Conservation (phyloP, 768 basidiomycete species). For the Hygrophorus pudorinus region DNA sequence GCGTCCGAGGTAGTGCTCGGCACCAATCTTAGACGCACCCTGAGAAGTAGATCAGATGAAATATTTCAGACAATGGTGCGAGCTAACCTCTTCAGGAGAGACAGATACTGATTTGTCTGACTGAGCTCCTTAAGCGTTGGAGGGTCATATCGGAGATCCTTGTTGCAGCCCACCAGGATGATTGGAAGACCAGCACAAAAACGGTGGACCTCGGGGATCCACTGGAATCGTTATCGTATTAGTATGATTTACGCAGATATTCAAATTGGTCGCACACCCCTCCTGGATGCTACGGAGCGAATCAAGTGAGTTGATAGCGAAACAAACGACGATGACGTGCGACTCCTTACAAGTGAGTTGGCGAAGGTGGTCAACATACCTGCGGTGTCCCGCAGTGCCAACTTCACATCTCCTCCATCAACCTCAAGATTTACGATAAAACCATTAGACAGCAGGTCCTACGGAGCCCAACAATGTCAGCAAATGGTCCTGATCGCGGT, state of each 20-base stretch:
- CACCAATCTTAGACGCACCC: too few relatives aligned
- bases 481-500: too few relatives aligned
- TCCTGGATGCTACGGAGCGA: slow-evolving; percentile 99
- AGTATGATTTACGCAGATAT: too few relatives aligned
- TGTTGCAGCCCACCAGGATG: slow-evolving; percentile 98
- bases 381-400: slow-evolving; percentile 99
- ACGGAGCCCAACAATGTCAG: too few relatives aligned
- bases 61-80: too few relatives aligned
- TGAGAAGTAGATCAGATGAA: too few relatives aligned
- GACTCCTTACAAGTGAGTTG: slow-evolving; percentile 98
- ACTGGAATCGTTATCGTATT: too few relatives aligned
- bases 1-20: too few relatives aligned
- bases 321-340: slow-evolving; percentile 98
- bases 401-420: slow-evolving; percentile 95
- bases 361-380: slow-evolving; percentile 96
- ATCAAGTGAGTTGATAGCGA: slow-evolving; percentile 95
- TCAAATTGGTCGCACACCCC: too few relatives aligned
- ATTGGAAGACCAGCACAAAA: slow-evolving; percentile 92
- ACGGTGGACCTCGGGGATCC: slow-evolving; percentile 98
- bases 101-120: slow-evolving; percentile 96
- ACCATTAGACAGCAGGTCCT: too few relatives aligned
- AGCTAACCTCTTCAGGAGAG: too few relatives aligned
- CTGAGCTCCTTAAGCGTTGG: slow-evolving; percentile 93
- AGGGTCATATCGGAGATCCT: slow-evolving; percentile 94
- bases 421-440: too few relatives aligned